Evolutionary conservation across 192 early-diverging fungal species (phyloP).

Genomic region (Umbelopsis sp.): DNA sequence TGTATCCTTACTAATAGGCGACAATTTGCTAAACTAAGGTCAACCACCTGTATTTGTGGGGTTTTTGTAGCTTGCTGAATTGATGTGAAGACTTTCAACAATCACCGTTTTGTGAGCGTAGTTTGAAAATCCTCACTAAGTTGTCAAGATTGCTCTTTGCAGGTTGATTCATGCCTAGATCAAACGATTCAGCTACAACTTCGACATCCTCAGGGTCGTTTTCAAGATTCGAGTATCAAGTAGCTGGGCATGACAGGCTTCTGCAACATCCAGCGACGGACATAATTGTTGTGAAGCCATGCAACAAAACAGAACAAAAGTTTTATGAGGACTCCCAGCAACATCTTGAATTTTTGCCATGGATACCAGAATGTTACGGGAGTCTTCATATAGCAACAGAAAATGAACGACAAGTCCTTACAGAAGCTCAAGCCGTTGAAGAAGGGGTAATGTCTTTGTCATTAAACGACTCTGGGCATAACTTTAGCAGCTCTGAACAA

Average conservation of each 20-base stretch:
- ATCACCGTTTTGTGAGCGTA: no score
- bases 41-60: no score
- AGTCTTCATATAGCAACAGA: slow-evolving; percentile 40
- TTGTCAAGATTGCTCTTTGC: neutral
- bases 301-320: slow-evolving; percentile 59
- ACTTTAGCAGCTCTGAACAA: neutral
- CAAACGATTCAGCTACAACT: slow-evolving; percentile 13
- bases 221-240: slow-evolving; percentile 66
- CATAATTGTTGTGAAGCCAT: slow-evolving; percentile 72
- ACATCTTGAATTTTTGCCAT: slow-evolving; percentile 55
- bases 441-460: neutral
- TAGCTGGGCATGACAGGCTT: slow-evolving; percentile 80
- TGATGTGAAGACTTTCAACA: no score
- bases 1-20: no score
- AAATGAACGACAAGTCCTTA: slow-evolving; percentile 9
- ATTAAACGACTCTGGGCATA: neutral
- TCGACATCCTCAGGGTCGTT: slow-evolving; percentile 22
- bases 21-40: no score
- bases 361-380: slow-evolving; percentile 75
- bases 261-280: slow-evolving; percentile 62
- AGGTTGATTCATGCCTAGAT: slow-evolving; percentile 9
- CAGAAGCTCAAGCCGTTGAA: neutral
- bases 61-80: no score
- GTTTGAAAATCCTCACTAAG: no score
- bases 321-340: slow-evolving; percentile 72